A percentile compares a stretch with the other conserved stretches of the same genome.
Evolutionary conservation across 2,329 filamentous ascomycete species (phyloP).

Genomic region (Monilinia aucupariae): DNA sequence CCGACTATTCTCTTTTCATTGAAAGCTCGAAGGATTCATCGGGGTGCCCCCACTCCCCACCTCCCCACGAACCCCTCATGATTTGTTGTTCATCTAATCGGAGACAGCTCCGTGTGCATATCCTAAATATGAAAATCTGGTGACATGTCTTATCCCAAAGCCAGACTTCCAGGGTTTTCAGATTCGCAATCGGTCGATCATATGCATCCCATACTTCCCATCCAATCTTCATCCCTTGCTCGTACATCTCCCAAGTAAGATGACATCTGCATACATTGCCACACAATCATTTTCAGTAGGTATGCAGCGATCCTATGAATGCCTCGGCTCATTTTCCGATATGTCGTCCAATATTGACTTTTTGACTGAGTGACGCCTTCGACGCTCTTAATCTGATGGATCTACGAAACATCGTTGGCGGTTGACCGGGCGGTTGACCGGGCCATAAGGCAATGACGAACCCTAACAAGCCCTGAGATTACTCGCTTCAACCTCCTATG

Average conservation of each 20-base stretch:
- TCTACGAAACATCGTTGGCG: background rate
- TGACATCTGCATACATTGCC: background rate
- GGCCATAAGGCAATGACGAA: background rate
- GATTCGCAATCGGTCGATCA: slow-evolving; percentile 6
- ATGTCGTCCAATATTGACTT: background rate
- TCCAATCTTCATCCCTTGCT: background rate
- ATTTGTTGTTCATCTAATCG: background rate
- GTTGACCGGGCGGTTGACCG: too few relatives aligned
- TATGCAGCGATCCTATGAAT: background rate
- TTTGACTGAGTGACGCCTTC: background rate
- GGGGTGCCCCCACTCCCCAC: slow-evolving; percentile 1
- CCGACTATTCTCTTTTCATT: background rate
- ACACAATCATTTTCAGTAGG: background rate
- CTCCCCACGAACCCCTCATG: background rate
- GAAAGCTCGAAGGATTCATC: background rate
- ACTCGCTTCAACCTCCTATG: slow-evolving; percentile 8
- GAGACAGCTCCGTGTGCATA: background rate
- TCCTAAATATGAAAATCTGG: background rate
- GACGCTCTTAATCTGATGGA: slow-evolving; percentile 2
- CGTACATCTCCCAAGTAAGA: background rate
- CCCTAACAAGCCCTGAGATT: background rate
- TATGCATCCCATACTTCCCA: background rate
- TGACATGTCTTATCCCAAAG: background rate
- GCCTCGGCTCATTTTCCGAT: background rate
- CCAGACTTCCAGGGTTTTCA: background rate